Conservation (phyloP, 495 filamentous ascomycete genomes). For the Neurospora africana region DNA sequence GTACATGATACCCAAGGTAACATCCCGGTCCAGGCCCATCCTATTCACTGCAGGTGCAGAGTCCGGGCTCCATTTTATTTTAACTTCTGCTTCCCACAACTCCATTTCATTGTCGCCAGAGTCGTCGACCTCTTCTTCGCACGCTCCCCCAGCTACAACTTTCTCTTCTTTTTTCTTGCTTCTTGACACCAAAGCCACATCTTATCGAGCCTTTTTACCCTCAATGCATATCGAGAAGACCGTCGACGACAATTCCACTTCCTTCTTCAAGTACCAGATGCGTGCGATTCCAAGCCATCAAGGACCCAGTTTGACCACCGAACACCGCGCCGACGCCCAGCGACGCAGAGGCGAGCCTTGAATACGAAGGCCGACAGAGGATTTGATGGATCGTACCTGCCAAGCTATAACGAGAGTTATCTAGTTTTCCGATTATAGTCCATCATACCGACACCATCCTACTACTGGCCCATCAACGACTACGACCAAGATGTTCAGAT, state of each 20-base stretch:
- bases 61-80: not conserved
- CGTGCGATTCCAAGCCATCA: conserved; percentile 29
- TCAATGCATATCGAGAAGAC: conserved; percentile 39
- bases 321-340: conserved; percentile 37
- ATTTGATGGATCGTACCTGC: not conserved
- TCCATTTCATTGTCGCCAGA: not conserved
- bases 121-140: not conserved
- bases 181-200: conserved; percentile 3
- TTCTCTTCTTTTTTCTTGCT: conserved; percentile 8
- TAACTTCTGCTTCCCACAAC: not conserved
- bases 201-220: conserved; percentile 5
- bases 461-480: not conserved
- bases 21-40: not conserved
- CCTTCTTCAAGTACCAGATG: conserved; percentile 40
- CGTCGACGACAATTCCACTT: conserved; percentile 29
- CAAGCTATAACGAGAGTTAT: not conserved
- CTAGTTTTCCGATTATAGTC: not conserved
- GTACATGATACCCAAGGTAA: not conserved
- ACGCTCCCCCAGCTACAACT: conserved; percentile 5
- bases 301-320: conserved; percentile 27
- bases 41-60: not conserved
- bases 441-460: not conserved
- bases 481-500: not conserved
- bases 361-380: conserved; percentile 16
- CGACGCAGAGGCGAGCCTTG: conserved; percentile 41